Evolutionary conservation across 2,329 filamentous ascomycete genomes (phyloP), one percentile per base, ranked within the genome.

Genomic region (Nemania sp.): DNA sequence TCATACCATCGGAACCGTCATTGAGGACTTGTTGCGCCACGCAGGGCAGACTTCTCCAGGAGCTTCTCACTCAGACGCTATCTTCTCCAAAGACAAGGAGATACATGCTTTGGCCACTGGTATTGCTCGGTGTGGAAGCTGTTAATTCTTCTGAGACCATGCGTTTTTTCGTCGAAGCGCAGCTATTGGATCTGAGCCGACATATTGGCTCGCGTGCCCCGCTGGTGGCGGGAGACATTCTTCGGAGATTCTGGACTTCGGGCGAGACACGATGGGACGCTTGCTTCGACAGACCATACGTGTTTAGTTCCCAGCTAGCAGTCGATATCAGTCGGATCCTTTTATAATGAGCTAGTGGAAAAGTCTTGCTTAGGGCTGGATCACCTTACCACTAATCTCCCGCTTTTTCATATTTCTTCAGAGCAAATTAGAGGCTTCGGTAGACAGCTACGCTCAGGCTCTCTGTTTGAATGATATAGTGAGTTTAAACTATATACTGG

Each of bases 221-320:
- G 10, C n/a, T 50, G 12, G 47, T 37, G 13, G 47, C 47, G 47
- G 37, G 21, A 5, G 18, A n/a, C 17, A 10, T 50, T 11, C 47
- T 50, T 3, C 17, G 3, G 17, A 50, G 47, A 37, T 50, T 50
- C 32, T 50, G 47, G 47, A 17, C 47, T 34, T 50, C 47, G 9
- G 47, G 47, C 17, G 47, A 50, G 11, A 50, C 47, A 37, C 47
- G 47, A 17, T 50, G 47, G 47, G 47, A 50, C 13, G 47, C 47
- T 3, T 50, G 49, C 42, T 52, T 52, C 20, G 49, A 52, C 20
- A 42, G 21, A 15, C 49, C 49, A 18, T 52, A 52, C 32, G 49
- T 52, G 49, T 52, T 52, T 52, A 52, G 37, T 29, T 52, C 49
- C 13, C 49, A 42, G 37, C 35, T 52, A 5, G 49, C 49, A 52